Evolutionary conservation across 2,329 filamentous ascomycete genomes (phyloP), one percentile per base, ranked within the genome.

Genomic region (Elsinoe batatas): DNA sequence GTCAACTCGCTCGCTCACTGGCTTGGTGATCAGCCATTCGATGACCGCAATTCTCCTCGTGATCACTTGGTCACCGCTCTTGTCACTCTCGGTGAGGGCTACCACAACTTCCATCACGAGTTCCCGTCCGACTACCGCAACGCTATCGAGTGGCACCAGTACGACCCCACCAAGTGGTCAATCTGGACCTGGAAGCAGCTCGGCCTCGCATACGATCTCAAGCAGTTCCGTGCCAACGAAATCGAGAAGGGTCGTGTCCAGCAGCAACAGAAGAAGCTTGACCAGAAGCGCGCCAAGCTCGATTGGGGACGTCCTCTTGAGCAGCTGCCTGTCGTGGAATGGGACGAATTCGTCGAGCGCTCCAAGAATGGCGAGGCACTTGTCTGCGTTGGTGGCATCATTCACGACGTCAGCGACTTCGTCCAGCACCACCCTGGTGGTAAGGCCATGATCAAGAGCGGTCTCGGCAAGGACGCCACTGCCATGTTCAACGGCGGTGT

Each of bases 91-190:
- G 88, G 88, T 49, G 88, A 91, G 74, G 88, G 88, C 30, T 94
- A 94, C 76, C 88, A 94, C 80, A 94, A 94, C 79, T 94, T 94
- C 80, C 88, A 94, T 75, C 88, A 94, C 79, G 88, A 94, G 72
- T 94, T 94, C 74, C 89, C 89, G 55, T 91, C 87, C 10, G 88
- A 94, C 72, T 94, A 93, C 81, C 87, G 88, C 69, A 94, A 94
- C 69, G 88, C 88, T 59, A 91, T 93, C 63, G 79, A 89, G 72
- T 94, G 88, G 88, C 85, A 83, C 75, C 88, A 94, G 74, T 94
- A 94, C 67, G 88, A 94, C 70, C 88, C 88, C 46, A 94, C 88
- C 70, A 94, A 94, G 77, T 93, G 88, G 88, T 79, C 75, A 68
- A 94, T 94, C 76, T 88, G 83, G 83, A 65, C 77, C 58, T 91